Percentiles rank a stretch among this genome's conserved stretches.
These are phyloP conservation scores for Tricholoma saponaceum DNA, from an alignment of 768 basidiomycete genomes.

Conservation along the genomic window DNA sequence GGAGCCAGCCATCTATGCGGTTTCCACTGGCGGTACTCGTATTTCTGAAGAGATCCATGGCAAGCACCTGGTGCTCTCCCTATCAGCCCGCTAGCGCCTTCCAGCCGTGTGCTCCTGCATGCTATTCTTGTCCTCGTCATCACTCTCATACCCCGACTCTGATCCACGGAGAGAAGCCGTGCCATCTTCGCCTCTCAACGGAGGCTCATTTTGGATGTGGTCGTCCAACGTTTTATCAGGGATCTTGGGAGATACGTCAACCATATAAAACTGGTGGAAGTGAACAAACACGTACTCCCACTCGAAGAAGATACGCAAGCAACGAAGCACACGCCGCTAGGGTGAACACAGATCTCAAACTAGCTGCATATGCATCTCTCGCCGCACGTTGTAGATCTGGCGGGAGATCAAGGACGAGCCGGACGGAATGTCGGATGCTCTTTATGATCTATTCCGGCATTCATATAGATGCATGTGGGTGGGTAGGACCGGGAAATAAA, in stretches of 20 bases:
- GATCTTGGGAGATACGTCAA: constrained; percentile 10
- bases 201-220: background rate
- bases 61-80: background rate
- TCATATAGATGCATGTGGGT: no score
- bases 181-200: constrained; percentile 2
- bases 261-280: background rate
- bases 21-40: background rate
- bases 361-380: constrained; percentile 48
- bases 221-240: constrained; percentile 19
- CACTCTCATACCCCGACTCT: constrained; percentile 13
- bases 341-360: constrained; percentile 49
- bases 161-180: constrained; percentile 4
- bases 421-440: constrained; percentile 50
- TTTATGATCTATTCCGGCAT: constrained; percentile 54
- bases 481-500: no score
- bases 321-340: constrained; percentile 48
- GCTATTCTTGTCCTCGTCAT: constrained; percentile 11
- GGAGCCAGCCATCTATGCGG: background rate
- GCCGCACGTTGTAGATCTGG: constrained; percentile 46
- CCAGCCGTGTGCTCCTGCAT: background rate
- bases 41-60: background rate
- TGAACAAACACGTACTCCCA: constrained; percentile 36
- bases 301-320: constrained; percentile 44
- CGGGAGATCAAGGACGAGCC: constrained; percentile 39
- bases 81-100: background rate